Base-by-base conservation (phyloP, 805 yeast species). In the Wickerhamiella shivajii region DNA sequence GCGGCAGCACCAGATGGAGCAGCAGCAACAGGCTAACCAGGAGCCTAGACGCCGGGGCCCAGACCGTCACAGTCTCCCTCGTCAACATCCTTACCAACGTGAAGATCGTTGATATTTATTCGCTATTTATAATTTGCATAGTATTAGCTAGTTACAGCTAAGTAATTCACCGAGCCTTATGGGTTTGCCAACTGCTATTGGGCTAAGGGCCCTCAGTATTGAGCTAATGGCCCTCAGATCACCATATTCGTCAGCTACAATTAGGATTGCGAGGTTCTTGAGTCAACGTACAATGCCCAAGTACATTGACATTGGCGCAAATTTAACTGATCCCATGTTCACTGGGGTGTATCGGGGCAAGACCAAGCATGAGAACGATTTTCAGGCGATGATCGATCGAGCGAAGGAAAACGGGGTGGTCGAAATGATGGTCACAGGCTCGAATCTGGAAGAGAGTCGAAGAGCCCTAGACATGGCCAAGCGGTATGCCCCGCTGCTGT, bases 261-360 rank as follows among this genome's bases (percentile, higher is more conserved):
- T 8, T 8, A 8, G 11, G 8, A 11, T 20, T 11, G 23, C 7
- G 10, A 12, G 10, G 19, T 6, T 15, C 11, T 6, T 15, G n/a
- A n/a, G n/a, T n/a, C n/a, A n/a, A n/a, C n/a, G n/a, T n/a, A n/a
- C n/a, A n/a, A n/a, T n/a, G n/a, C n/a, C n/a, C n/a, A 22, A 34
- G 34, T 47, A 40, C 34, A 38, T 45, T 17, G 73, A 68, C 44
- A 64, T 67, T 35, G 79, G 69, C 20, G 79, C 83, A 45, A 87
- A 87, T 51, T 64, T 87, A 49, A 77, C 94, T 1, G 98, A 87
- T 52, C 62, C 71, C 3, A 90, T 85, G 90, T 90, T 80, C 52
- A 66, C 63, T 30, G 98, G 98, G 1, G 40, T 54, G 6, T 90
- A 90, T 50, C 68, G 81, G 41, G 84, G 77, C 10, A 68, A 71